These are phyloP conservation scores for Macadamia tetraphylla DNA, from an alignment of 164 flowering plant genomes.

Conservation along the genomic window DNA sequence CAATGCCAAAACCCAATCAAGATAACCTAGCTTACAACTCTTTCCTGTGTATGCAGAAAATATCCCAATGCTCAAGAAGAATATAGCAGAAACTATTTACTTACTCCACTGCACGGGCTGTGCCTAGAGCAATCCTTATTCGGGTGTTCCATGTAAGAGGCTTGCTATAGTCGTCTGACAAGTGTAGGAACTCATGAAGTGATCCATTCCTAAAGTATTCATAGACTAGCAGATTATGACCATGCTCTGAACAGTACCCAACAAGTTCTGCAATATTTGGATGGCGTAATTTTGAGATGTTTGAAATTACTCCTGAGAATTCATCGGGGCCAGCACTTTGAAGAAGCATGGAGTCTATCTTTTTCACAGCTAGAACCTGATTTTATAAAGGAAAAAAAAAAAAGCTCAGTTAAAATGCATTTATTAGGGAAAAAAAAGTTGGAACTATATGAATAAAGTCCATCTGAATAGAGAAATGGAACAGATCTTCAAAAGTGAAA, in stretches of 20 bases:
- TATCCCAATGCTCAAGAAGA: too few species aligned
- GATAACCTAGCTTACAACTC: too few species aligned
- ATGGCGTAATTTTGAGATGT: slow-evolving; percentile 63
- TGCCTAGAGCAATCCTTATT: slow-evolving; percentile 91
- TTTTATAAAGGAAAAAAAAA: too few species aligned
- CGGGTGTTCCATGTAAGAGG: slow-evolving; percentile 87
- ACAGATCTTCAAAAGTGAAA: too few species aligned
- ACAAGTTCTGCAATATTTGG: slow-evolving; percentile 82
- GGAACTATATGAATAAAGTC: too few species aligned
- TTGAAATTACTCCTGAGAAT: slow-evolving; percentile 61
- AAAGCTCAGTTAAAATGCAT: too few species aligned
- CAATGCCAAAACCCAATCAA: too few species aligned
- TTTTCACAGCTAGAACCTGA: slow-evolving; percentile 91
- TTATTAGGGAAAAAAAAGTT: too few species aligned
- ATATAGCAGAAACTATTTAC: slow-evolving; percentile 19
- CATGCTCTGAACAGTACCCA: slow-evolving; percentile 91
- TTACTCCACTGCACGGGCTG: slow-evolving; percentile 96
- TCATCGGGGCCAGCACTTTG: slow-evolving; percentile 49
- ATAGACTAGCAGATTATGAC: slow-evolving; percentile 76
- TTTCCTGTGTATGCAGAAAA: too few species aligned
- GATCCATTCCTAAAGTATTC: slow-evolving; percentile 88
- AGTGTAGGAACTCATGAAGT: slow-evolving; percentile 77
- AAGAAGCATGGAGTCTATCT: slow-evolving; percentile 61
- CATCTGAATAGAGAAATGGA: too few species aligned
- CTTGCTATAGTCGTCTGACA: slow-evolving; percentile 67